These are phyloP conservation scores for Dipodascus albidus DNA, from an alignment of 805 yeast genomes.

Conservation along the genomic window DNA sequence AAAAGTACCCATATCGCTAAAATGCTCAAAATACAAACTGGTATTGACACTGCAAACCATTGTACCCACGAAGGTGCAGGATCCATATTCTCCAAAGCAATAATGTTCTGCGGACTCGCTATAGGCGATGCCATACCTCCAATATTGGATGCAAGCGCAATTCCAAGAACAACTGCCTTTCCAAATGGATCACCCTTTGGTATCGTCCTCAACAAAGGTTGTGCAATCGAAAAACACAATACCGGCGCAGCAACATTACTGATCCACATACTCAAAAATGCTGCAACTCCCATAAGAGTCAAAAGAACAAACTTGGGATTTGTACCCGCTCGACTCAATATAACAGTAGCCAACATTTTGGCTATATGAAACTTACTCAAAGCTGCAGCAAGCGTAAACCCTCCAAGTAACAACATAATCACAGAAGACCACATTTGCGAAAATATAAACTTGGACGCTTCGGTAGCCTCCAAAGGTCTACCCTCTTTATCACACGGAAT, in stretches of 20 bases:
- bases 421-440: slow-evolving; percentile 93
- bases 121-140: slow-evolving; percentile 98
- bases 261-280: slow-evolving; percentile 88
- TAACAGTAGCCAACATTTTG: slow-evolving; percentile 69
- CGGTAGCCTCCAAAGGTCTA: slow-evolving; percentile 46
- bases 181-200: slow-evolving; percentile 71
- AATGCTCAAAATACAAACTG: slow-evolving; percentile 57
- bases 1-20: slow-evolving; percentile 64
- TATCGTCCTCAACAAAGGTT: slow-evolving; percentile 75
- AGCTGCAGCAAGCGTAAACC: slow-evolving; percentile 92
- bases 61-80: slow-evolving; percentile 82
- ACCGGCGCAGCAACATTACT: slow-evolving; percentile 97
- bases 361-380: slow-evolving; percentile 86
- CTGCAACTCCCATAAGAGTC: slow-evolving; percentile 76
- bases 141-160: slow-evolving; percentile 83
- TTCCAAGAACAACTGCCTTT: slow-evolving; percentile 77
- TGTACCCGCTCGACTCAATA: slow-evolving; percentile 75
- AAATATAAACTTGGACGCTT: slow-evolving; percentile 69
- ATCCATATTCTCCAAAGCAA: slow-evolving; percentile 78
- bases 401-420: slow-evolving; percentile 81
- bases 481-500: slow-evolving; percentile 52
- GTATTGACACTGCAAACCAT: slow-evolving; percentile 85
- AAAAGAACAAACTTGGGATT: slow-evolving; percentile 67
- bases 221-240: slow-evolving; percentile 78
- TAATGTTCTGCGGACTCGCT: slow-evolving; percentile 91